Evolutionary conservation across 495 filamentous ascomycete species (phyloP), one percentile per base, ranked within the genome.

Genomic region (Hypoxylon lienhwacheense): DNA sequence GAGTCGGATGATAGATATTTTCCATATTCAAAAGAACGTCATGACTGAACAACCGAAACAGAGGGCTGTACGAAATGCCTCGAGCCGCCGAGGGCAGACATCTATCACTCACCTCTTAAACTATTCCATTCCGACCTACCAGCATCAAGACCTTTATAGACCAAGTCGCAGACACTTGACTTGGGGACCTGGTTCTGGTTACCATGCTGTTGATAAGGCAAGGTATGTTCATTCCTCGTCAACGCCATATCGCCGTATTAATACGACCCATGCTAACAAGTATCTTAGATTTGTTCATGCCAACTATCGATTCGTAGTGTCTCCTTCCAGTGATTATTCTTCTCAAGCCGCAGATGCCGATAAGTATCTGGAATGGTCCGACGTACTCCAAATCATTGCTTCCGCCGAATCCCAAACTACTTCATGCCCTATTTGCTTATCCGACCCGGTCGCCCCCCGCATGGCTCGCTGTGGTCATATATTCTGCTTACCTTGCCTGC

Each of bases 391-490:
- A 66, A 85, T 98, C 35, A 76, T 98, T 31, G 93, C 87, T 1
- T 97, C 93, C 6, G 83, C 87, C 36, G 84, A 90, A 67, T 95
- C 91, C 1, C 93, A 98, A 70, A 77, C 81, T 25, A 81, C 92
- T 3, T 87, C 85, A 25, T 98, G 93, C 67, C 93, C 93, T 0
- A 97, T 98, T 34, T 98, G 93, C 64, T 75, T 98, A 16, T 95
- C 88, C 1, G 85, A 81, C 26, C 92, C 93, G 0, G 89, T 95
- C 4, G 93, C 93, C 3, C 92, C 93, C 20, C 86, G 95, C 47
- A 98, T 98, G 93, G 91, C 93, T 31, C 91, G 88, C 61, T 98
- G 93, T 66, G 93, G 93, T 10, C 93, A 98, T 66, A 96, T 98
- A 19, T 97, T 97, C 65, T 98, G 93, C 68, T 76, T 97, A 32